These are phyloP conservation scores for Lactarius pseudohatsudake DNA, from an alignment of 768 basidiomycete genomes.

Conservation along the genomic window DNA sequence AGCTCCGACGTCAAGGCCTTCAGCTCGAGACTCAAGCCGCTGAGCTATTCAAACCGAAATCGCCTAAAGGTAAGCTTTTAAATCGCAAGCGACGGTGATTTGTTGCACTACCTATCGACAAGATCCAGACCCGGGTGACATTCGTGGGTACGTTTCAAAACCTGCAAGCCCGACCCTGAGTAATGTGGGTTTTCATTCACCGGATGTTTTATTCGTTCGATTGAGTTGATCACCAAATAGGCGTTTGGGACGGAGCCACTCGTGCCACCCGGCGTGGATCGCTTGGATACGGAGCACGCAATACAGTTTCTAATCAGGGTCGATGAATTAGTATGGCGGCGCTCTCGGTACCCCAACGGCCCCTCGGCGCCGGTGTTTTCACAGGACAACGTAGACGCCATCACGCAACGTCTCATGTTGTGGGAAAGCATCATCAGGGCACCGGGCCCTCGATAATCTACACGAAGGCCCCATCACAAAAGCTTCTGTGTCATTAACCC, in stretches of 20 bases:
- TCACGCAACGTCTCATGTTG: conserved; percentile 23
- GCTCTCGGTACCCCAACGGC: conserved; percentile 22
- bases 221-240: conserved; percentile 17
- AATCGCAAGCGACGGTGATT: not conserved
- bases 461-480: not conserved
- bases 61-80: not conserved
- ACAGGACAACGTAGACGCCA: conserved; percentile 26
- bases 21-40: conserved; percentile 14
- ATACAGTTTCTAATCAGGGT: conserved; percentile 22
- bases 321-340: conserved; percentile 31
- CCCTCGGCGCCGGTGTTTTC: conserved; percentile 23
- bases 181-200: conserved; percentile 8
- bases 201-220: not conserved
- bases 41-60: conserved; percentile 10
- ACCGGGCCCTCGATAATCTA: conserved; percentile 15
- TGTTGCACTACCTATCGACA: not conserved
- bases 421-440: conserved; percentile 31
- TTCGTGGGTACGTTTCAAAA: conserved; percentile 5
- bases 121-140: not conserved
- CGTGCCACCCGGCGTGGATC: not conserved
- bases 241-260: conserved; percentile 2
- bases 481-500: not conserved
- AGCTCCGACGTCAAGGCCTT: conserved; percentile 15
- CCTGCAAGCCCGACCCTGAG: conserved; percentile 1
- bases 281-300: conserved; percentile 23